These are phyloP conservation scores for Litsea cubeba DNA, from an alignment of 164 flowering plant species.

Conservation along the genomic window DNA sequence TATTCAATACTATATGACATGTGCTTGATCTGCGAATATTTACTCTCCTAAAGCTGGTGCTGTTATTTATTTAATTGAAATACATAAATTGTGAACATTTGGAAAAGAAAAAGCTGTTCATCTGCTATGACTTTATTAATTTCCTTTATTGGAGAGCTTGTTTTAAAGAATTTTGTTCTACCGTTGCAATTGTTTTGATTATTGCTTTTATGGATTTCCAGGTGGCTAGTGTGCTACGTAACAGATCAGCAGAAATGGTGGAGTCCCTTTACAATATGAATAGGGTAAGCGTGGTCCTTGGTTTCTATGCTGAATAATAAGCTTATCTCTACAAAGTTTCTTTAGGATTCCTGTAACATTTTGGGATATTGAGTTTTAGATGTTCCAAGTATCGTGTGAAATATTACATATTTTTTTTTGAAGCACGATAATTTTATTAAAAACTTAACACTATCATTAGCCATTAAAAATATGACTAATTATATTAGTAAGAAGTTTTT, in stretches of 20 bases:
- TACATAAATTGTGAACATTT: not conserved
- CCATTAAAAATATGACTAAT: no score
- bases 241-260: constrained; percentile 87
- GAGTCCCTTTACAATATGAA: constrained; percentile 91
- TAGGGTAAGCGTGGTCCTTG: constrained; percentile 40
- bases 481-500: no score
- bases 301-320: not conserved
- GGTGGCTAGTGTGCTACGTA: constrained; percentile 71
- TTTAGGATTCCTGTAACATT: not conserved
- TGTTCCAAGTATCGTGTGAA: not conserved
- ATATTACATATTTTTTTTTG: not conserved
- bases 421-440: not conserved
- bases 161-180: not conserved
- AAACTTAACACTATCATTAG: no score
- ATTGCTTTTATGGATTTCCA: constrained; percentile 25
- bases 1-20: not conserved
- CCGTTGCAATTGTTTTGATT: constrained; percentile 2
- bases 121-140: not conserved
- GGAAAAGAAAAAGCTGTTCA: not conserved
- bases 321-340: not conserved
- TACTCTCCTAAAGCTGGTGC: not conserved
- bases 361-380: not conserved
- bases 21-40: not conserved
- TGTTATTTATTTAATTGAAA: not conserved
- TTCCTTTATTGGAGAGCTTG: not conserved